A percentile compares a stretch with the other conserved stretches of the same genome.
Conservation (phyloP, 805 yeast genomes). For the Millerago galiae region DNA sequence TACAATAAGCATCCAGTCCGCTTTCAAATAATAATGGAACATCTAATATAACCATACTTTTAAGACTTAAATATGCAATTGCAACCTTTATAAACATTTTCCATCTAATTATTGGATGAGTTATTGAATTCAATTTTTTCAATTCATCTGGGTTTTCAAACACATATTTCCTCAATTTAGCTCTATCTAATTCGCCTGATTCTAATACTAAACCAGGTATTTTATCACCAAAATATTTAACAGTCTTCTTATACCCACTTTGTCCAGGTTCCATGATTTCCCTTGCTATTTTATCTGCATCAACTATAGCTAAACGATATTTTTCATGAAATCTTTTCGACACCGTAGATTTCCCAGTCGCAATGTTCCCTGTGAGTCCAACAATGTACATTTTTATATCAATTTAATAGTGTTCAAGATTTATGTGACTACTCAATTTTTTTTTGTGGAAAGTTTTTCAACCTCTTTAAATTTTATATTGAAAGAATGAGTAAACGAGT, state of each 20-base stretch:
- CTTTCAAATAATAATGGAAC: constrained; percentile 89
- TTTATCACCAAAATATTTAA: constrained; percentile 48
- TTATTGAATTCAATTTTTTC: constrained; percentile 57
- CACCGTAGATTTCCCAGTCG: constrained; percentile 94
- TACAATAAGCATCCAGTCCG: constrained; percentile 64
- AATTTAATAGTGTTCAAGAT: not conserved
- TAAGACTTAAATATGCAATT: constrained; percentile 49
- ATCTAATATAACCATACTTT: constrained; percentile 66
- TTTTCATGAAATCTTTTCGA: constrained; percentile 49
- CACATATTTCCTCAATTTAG: constrained; percentile 70
- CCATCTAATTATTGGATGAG: constrained; percentile 77
- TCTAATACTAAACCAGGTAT: constrained; percentile 42
- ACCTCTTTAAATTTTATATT: not conserved
- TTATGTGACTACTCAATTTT: not conserved
- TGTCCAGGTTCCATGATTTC: constrained; percentile 80
- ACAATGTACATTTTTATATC: constrained; percentile 63
- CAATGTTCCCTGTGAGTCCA: constrained; percentile 97
- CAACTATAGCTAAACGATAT: constrained; percentile 57
- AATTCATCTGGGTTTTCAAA: constrained; percentile 63
- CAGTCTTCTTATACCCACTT: constrained; percentile 60
- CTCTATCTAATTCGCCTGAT: constrained; percentile 47
- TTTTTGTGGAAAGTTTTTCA: not conserved
- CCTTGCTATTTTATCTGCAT: constrained; percentile 87
- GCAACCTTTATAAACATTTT: constrained; percentile 56
- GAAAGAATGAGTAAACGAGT: not conserved